Conservation (phyloP, 2,329 filamentous ascomycete species). For the Colletotrichum eremochloae region DNA sequence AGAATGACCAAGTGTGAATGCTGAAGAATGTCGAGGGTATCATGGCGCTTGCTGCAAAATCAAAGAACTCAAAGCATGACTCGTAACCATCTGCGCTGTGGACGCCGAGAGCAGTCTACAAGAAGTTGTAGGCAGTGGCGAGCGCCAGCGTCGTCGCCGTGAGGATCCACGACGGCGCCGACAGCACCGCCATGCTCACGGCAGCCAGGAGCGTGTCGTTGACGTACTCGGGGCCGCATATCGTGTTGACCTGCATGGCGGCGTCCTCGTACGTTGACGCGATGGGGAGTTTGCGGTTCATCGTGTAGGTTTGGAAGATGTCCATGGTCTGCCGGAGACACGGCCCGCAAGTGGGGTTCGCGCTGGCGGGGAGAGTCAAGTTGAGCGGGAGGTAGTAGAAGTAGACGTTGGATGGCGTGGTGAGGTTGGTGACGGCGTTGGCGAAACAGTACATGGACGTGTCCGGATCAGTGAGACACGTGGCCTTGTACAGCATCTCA, state of each 20-base stretch:
- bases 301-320: slow-evolving; percentile 79
- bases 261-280: slow-evolving; percentile 77
- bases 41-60: slow-evolving; percentile 42
- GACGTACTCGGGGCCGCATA: slow-evolving; percentile 70
- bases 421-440: slow-evolving; percentile 83
- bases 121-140: slow-evolving; percentile 14
- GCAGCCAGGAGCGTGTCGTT: slow-evolving; percentile 65
- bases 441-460: slow-evolving; percentile 84
- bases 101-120: slow-evolving; percentile 1
- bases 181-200: slow-evolving; percentile 42
- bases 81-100: slow-evolving; percentile 26
- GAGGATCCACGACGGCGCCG: slow-evolving; percentile 39
- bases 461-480: slow-evolving; percentile 78
- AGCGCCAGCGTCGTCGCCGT: slow-evolving; percentile 20
- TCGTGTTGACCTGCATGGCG: slow-evolving; percentile 79
- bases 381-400: slow-evolving; percentile 91
- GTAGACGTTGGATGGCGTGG: slow-evolving; percentile 79
- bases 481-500: slow-evolving; percentile 81
- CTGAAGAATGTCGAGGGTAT: slow-evolving; percentile 38
- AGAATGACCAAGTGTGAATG: slow-evolving; percentile 28
- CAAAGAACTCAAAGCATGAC: slow-evolving; percentile 41
- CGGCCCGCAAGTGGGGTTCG: slow-evolving; percentile 79
- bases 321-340: slow-evolving; percentile 87
- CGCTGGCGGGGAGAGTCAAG: slow-evolving; percentile 73
- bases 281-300: slow-evolving; percentile 75